These are phyloP conservation scores for Paradendryphiella salina DNA, from an alignment of 2,329 filamentous ascomycete genomes.

Conservation along the genomic window DNA sequence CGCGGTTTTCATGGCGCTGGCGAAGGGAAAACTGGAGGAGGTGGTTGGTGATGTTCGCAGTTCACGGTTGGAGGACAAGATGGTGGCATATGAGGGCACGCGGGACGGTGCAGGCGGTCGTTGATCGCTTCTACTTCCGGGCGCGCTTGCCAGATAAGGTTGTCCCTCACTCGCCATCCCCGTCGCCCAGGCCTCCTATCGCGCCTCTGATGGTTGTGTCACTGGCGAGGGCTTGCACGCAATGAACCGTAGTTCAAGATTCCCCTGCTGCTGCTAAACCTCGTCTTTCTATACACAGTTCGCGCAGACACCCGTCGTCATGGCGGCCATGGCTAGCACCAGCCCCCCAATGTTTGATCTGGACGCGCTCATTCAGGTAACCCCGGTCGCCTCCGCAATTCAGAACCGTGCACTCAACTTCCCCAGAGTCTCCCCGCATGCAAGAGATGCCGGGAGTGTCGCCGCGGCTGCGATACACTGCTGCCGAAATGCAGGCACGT, in stretches of 20 bases:
- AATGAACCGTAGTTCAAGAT: not conserved
- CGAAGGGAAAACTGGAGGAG: slow-evolving; percentile 4
- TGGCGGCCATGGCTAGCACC: slow-evolving; percentile 22
- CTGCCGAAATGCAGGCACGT: slow-evolving; percentile 42
- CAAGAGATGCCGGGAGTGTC: slow-evolving; percentile 43
- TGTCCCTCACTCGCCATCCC: slow-evolving; percentile 11
- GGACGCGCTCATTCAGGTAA: slow-evolving; percentile 32
- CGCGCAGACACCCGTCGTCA: slow-evolving; percentile 7
- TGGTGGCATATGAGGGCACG: slow-evolving; percentile 11
- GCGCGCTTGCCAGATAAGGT: slow-evolving; percentile 24
- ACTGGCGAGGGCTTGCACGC: not conserved
- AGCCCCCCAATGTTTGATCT: slow-evolving; percentile 23
- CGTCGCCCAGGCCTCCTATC: slow-evolving; percentile 5
- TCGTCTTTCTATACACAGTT: not conserved
- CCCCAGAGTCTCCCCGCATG: slow-evolving; percentile 40
- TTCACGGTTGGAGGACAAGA: slow-evolving; percentile 10
- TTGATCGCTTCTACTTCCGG: slow-evolving; percentile 20
- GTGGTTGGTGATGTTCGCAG: slow-evolving; percentile 16
- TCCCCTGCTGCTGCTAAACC: not conserved
- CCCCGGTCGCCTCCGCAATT: slow-evolving; percentile 4
- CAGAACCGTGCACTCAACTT: slow-evolving; percentile 12
- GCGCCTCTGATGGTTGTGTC: slow-evolving; percentile 3
- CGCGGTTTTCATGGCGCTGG: slow-evolving; percentile 30
- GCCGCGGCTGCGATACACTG: slow-evolving; percentile 44
- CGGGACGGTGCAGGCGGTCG: slow-evolving; percentile 19